Evolutionary conservation across 257 asterid species (phyloP), one percentile per base, ranked within the genome.

Genomic region (Avicennia marina): DNA sequence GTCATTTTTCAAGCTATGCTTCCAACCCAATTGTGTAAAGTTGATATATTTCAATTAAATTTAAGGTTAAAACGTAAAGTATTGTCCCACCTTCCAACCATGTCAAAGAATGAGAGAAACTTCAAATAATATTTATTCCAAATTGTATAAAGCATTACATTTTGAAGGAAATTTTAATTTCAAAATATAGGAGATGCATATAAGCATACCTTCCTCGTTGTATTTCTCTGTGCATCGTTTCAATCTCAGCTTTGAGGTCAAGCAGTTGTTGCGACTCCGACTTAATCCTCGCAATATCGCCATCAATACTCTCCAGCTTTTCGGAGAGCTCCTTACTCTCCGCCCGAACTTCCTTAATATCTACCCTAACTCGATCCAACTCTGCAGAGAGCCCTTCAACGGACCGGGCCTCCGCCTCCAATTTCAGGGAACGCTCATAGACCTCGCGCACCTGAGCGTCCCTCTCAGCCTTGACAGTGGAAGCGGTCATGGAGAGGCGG

Each of bases 191-290:
- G 17, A 17, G 17, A 8, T n/a, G 12, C n/a, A n/a, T n/a, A n/a
- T n/a, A n/a, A n/a, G 16, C 47, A 41, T 72, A 89, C 97, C 97
- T 90, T 84, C 97, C 97, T 70, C 73, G 72, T 39, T 77, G 76
- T 20, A 86, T 66, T 58, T 84, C 95, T 63, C 65, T 70, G n/a
- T 65, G 79, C 81, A 74, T 24, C 6, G 54, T 24, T 50, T 75
- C 89, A 55, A 79, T 72, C 51, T 85, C 95, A 9, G 69, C 72
- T 66, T 73, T 74, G 43, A 91, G 60, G 1, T 32, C 70, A 4
- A 81, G 62, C 52, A 85, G 45, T 29, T 62, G 71, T 68, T 72
- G 72, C 73, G 75, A 60, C 52, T 76, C 79, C 19, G 72, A 46
- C 38, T 60, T 62, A 16, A 55, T 62, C 68, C 38, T 61, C 4